phyloP scores from a whole-genome alignment of 306 rosid species.

The Cicer yamashitae region DNA sequence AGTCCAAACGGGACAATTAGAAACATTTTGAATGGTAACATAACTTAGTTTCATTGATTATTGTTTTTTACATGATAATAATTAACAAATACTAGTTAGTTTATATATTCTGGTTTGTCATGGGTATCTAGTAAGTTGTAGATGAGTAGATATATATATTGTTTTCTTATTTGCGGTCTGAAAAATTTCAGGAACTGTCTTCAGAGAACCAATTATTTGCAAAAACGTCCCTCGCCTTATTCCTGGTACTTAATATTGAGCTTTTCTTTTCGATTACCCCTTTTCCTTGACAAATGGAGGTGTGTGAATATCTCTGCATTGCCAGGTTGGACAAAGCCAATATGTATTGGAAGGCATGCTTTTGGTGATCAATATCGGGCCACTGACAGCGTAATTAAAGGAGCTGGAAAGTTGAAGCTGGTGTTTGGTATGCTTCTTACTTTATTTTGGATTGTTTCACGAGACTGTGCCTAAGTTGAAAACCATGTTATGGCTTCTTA shows the following conservation, averaged over 20 bases:
- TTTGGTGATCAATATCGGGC: constrained; percentile 97
- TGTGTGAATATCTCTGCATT: constrained; percentile 40
- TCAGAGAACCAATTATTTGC: constrained; percentile 98
- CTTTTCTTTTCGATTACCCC: constrained; percentile 2
- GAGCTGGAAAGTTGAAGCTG: constrained; percentile 87
- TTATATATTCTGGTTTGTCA: constrained; percentile 33
- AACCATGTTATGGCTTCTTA: background rate
- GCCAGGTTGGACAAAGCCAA: constrained; percentile 92
- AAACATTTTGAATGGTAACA: constrained; percentile 91
- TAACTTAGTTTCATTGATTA: constrained; percentile 12
- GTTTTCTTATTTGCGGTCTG: constrained; percentile 27
- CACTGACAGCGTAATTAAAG: constrained; percentile 88
- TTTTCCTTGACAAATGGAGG: constrained; percentile 36
- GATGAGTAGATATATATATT: background rate
- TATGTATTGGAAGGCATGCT: constrained; percentile 98
- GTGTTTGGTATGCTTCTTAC: constrained; percentile 74
- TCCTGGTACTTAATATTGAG: constrained; percentile 70
- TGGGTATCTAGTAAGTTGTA: background rate
- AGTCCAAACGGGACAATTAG: constrained; percentile 99
- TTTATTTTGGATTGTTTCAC: constrained; percentile 29
- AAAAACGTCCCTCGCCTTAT: constrained; percentile 92
- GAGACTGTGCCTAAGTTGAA: background rate
- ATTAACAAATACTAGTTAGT: constrained; percentile 1
- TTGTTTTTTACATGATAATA: constrained; percentile 20
- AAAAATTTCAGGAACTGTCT: constrained; percentile 80